Evolutionary conservation across 371 early-diverging fungal species (phyloP).

Genomic region (Rhizopus delemar): DNA sequence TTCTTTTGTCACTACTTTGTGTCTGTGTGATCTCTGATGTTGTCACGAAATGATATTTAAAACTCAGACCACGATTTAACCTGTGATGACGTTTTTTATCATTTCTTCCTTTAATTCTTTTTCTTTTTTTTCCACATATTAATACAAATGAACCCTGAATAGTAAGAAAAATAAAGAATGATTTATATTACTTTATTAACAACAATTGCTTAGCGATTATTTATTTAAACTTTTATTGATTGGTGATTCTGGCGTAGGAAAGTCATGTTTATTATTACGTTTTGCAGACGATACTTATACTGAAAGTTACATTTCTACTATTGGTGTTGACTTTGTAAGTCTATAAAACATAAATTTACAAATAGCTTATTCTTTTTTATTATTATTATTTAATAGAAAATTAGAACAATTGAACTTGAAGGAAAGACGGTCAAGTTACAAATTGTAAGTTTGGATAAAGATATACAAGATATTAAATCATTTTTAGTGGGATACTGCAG

Average conservation of each 20-base stretch:
- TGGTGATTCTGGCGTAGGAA: constrained; percentile 99
- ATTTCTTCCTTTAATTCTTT: too few relatives aligned
- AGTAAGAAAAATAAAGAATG: not conserved
- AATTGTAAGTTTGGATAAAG: constrained; percentile 63
- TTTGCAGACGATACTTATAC: constrained; percentile 99
- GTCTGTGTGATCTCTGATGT: too few relatives aligned
- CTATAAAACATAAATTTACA: not conserved
- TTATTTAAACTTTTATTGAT: constrained; percentile 98
- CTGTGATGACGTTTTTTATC: too few relatives aligned
- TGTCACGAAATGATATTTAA: too few relatives aligned
- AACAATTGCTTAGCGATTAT: constrained; percentile 73
- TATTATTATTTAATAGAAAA: constrained; percentile 72
- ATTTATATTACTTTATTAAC: not conserved
- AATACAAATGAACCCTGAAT: too few relatives aligned
- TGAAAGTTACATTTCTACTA: constrained; percentile 97
- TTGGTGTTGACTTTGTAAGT: constrained; percentile 95
- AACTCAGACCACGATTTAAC: too few relatives aligned
- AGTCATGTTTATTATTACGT: constrained; percentile 96
- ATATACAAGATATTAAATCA: not conserved
- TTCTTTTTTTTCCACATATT: too few relatives aligned
- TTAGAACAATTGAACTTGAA: constrained; percentile 97
- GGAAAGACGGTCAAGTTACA: constrained; percentile 99
- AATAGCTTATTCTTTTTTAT: constrained; percentile 2
- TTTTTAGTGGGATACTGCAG: constrained; percentile 97
- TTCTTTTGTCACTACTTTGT: too few relatives aligned